phyloP scores from a whole-genome alignment of 2,329 filamentous ascomycete species.

The Microdochium nivale region DNA sequence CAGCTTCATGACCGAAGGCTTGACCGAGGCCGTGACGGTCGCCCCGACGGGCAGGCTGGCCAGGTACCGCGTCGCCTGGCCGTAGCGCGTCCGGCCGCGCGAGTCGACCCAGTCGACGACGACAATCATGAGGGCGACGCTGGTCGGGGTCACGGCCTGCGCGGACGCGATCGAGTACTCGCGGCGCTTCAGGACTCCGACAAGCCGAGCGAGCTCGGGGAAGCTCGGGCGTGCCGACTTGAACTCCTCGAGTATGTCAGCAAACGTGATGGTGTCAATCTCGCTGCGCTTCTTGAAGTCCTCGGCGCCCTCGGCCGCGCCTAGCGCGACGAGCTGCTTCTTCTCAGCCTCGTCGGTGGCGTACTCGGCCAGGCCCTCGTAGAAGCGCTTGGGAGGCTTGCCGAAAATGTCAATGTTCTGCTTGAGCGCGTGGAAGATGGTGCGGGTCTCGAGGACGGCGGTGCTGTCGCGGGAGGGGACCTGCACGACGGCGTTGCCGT shows the following conservation, averaged over 20 bases:
- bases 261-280: slow-evolving; percentile 84
- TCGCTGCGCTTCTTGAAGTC: slow-evolving; percentile 92
- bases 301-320: slow-evolving; percentile 67
- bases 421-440: slow-evolving; percentile 81
- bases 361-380: slow-evolving; percentile 82
- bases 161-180: slow-evolving; percentile 99
- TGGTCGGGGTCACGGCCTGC: slow-evolving; percentile 83
- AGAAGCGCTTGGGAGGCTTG: slow-evolving; percentile 95
- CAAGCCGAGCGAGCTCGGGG: slow-evolving; percentile 80
- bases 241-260: slow-evolving; percentile 85
- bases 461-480: slow-evolving; percentile 78
- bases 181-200: slow-evolving; percentile 86
- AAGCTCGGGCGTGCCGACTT: slow-evolving; percentile 80
- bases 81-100: slow-evolving; percentile 78
- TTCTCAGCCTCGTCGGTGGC: slow-evolving; percentile 76
- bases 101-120: slow-evolving; percentile 93
- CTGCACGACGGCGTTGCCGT: slow-evolving; percentile 79
- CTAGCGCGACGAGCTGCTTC: slow-evolving; percentile 68
- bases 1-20: slow-evolving; percentile 99
- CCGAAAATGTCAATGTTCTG: slow-evolving; percentile 97
- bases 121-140: slow-evolving; percentile 93
- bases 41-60: slow-evolving; percentile 66
- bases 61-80: slow-evolving; percentile 89
- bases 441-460: slow-evolving; percentile 71
- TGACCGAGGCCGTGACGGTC: slow-evolving; percentile 83